A percentile compares a stretch with the other conserved stretches of the same genome.
phyloP scores from a whole-genome alignment of 2,329 filamentous ascomycete genomes.

The Trichoderma asperellum region DNA sequence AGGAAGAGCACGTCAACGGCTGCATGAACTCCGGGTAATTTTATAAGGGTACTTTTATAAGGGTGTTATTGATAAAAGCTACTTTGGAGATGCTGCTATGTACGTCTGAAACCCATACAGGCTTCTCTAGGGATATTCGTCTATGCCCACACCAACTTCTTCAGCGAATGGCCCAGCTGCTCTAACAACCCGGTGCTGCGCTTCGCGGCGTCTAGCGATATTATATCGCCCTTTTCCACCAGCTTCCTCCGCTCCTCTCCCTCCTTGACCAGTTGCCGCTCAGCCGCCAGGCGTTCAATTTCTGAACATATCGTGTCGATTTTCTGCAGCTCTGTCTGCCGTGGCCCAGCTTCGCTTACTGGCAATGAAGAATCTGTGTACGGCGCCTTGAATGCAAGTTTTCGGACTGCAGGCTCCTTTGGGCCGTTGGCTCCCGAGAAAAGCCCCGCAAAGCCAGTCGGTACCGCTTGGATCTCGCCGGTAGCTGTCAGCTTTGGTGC shows the following conservation, averaged over 20 bases:
- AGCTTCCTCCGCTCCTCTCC: constrained; percentile 52
- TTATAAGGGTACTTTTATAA: background rate
- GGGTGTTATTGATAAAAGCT: constrained; percentile 8
- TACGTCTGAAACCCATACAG: background rate
- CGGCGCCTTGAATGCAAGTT: constrained; percentile 60
- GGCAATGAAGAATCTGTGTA: constrained; percentile 58
- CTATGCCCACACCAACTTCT: constrained; percentile 86
- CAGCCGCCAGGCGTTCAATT: constrained; percentile 69
- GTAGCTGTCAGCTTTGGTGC: constrained; percentile 35
- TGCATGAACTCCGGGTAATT: background rate
- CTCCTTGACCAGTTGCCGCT: constrained; percentile 48
- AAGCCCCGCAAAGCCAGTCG: constrained; percentile 47
- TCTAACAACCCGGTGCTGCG: constrained; percentile 85
- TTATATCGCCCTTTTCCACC: constrained; percentile 69
- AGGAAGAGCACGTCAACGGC: constrained; percentile 29
- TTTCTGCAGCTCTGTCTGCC: constrained; percentile 59
- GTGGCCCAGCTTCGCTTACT: constrained; percentile 53
- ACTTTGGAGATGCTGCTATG: background rate
- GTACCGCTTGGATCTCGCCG: constrained; percentile 32
- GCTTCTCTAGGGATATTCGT: background rate
- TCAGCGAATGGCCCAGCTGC: constrained; percentile 84
- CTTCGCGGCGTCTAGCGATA: constrained; percentile 82
- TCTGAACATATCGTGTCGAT: constrained; percentile 72
- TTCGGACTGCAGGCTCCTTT: constrained; percentile 43
- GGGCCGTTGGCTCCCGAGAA: constrained; percentile 44